Conservation (phyloP, 768 basidiomycete species). For the Leccinum truebloodii region DNA sequence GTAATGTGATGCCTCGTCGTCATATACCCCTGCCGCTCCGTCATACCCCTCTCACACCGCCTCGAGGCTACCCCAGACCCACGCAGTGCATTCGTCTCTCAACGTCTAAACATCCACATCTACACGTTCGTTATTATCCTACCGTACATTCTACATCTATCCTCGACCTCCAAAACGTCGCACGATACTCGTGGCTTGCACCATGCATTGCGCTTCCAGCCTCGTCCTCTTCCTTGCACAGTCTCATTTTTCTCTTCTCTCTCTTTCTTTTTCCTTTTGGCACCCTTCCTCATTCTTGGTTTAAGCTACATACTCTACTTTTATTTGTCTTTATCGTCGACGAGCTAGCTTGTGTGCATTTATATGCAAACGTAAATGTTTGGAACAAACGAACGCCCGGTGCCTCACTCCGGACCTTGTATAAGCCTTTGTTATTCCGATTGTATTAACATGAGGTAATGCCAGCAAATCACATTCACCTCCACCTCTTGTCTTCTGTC, state of each 20-base stretch:
- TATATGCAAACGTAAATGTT: slow-evolving; percentile 33
- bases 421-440: slow-evolving; percentile 14
- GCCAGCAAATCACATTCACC: neutral
- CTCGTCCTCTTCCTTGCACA: slow-evolving; percentile 11
- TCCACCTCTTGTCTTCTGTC: neutral
- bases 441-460: slow-evolving; percentile 21
- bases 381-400: slow-evolving; percentile 6
- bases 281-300: slow-evolving; percentile 20
- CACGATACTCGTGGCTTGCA: slow-evolving; percentile 29
- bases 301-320: slow-evolving; percentile 29
- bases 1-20: slow-evolving; percentile 58
- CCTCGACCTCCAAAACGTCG: slow-evolving; percentile 26
- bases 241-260: slow-evolving; percentile 4
- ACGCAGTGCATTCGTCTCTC: slow-evolving; percentile 19
- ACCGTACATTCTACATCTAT: slow-evolving; percentile 26
- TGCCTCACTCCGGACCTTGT: neutral
- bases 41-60: slow-evolving; percentile 31
- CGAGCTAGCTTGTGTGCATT: slow-evolving; percentile 26
- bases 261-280: slow-evolving; percentile 3
- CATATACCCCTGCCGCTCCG: slow-evolving; percentile 34
- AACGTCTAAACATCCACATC: slow-evolving; percentile 22
- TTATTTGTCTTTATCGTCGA: slow-evolving; percentile 38
- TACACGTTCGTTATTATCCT: slow-evolving; percentile 32
- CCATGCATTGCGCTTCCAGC: slow-evolving; percentile 25
- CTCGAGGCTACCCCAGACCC: slow-evolving; percentile 14